phyloP scores from a whole-genome alignment of 2,329 filamentous ascomycete species.

The Cladorrhinum sp. region DNA sequence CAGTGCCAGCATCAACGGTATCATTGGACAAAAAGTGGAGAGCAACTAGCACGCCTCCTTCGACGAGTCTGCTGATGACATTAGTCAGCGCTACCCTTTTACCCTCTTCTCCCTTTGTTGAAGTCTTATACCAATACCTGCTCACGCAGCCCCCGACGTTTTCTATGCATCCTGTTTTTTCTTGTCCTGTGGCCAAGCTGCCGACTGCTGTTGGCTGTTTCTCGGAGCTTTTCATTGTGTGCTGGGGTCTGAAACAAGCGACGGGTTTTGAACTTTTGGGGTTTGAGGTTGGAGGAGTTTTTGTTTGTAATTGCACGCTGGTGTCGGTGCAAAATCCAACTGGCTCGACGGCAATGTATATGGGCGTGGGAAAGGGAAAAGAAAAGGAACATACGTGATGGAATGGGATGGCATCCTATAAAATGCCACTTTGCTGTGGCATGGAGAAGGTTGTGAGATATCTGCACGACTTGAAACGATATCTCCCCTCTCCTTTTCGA shows the following conservation, averaged over 20 bases:
- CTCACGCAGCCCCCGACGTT: not conserved
- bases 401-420: not conserved
- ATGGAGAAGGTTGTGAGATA: not conserved
- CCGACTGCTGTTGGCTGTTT: not conserved
- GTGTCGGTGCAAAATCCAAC: not conserved
- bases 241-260: not conserved
- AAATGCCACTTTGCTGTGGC: not conserved
- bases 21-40: constrained; percentile 50
- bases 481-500: not conserved
- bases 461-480: not conserved
- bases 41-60: constrained; percentile 23
- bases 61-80: not conserved
- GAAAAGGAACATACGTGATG: not conserved
- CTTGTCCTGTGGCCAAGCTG: not conserved
- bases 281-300: not conserved
- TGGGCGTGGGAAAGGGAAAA: not conserved
- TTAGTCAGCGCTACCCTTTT: not conserved
- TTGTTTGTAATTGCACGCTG: not conserved
- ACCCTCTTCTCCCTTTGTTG: not conserved
- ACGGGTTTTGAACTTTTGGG: not conserved
- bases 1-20: constrained; percentile 47
- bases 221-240: not conserved
- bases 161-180: constrained; percentile 1
- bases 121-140: not conserved
- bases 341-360: no score